Base-by-base conservation (phyloP, 495 filamentous ascomycete species). In the Bacidia rubella region DNA sequence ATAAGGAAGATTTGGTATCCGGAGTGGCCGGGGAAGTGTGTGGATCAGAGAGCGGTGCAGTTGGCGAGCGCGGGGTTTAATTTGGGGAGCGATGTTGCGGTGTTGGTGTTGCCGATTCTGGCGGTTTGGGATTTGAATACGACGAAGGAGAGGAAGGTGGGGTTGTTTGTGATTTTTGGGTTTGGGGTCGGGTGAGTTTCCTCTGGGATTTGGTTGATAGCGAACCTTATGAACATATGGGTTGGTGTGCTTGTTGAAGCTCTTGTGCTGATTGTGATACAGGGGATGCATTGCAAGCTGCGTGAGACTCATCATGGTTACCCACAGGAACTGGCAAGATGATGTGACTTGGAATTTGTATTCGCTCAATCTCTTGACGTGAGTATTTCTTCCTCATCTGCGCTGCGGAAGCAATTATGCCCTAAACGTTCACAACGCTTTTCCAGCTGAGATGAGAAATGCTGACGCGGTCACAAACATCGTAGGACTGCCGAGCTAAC, bases 1-100 rank as follows among this genome's bases (percentile, higher is more conserved):
- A 59, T 63, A 20, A 58, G 54, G 52, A 71, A 70, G 52, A 63
- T 63, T 46, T 71, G 66, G 64, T 32, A 62, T 1, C 27, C 50
- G 2, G 29, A 54, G 1, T 20, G 66, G 5, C 56, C 60, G 0
- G 68, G 68, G 0, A 60, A 63, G 15, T 70, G 66, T 38, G 57
- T 68, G 20, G 60, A 71, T 43, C 55, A 55, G 7, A 54, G 61
- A 17, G 58, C 57, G 0, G 53, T 57, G 2, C 63, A 68, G 42
- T 15, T 56, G 17, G 4, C 29, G 0, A 23, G 41, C 11, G 54
- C 29, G 7, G 43, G 25, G 3, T 40, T 54, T 26, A 62, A 62
- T 40, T 17, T 54, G 0, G 23, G 49, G 11, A 54, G 54, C 1
- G 57, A 60, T 32, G 26, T 62, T 20, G 29, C 48, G 15, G 57